Percentiles rank a stretch among this genome's conserved stretches.
Evolutionary conservation across 2,329 filamentous ascomycete genomes (phyloP).

Genomic region (Juglanconis sp.): DNA sequence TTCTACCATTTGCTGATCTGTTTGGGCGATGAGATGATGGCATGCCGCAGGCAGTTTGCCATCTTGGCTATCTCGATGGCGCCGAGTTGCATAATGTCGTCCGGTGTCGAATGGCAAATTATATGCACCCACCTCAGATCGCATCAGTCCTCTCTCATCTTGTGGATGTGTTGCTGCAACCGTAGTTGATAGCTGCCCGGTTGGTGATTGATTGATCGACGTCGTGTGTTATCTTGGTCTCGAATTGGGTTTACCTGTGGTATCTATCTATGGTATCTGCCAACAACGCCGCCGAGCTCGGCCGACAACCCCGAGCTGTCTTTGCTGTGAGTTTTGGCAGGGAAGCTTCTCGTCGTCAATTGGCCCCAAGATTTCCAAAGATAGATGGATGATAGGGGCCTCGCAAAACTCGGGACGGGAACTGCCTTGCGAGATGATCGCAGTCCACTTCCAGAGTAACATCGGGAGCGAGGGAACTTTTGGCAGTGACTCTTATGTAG

Average conservation of each 20-base stretch:
- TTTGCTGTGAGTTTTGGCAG: no score
- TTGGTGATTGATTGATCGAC: not conserved
- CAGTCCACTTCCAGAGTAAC: conserved; percentile 12
- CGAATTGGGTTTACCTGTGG: not conserved
- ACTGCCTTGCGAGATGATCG: conserved; percentile 1
- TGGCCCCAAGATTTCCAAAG: not conserved
- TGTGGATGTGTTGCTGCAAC: not conserved
- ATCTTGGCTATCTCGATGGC: not conserved
- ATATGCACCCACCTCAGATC: not conserved
- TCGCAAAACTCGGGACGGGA: not conserved
- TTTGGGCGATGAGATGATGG: not conserved
- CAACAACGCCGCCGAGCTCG: not conserved
- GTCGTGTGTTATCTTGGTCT: not conserved
- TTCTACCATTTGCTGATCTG: not conserved
- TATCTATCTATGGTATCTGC: not conserved
- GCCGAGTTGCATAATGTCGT: not conserved
- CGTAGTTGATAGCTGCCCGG: not conserved
- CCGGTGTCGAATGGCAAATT: not conserved
- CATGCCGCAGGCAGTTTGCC: not conserved
- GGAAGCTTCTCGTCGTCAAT: no score
- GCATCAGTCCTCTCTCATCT: not conserved
- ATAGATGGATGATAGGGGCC: not conserved
- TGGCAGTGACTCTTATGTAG: no score
- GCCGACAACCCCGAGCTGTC: no score
- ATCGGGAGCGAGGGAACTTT: not conserved